Evolutionary conservation across 352 stramenopile species (phyloP), one percentile per base, ranked within the genome.

Genomic region (Pilasporangium apinafurcum): DNA sequence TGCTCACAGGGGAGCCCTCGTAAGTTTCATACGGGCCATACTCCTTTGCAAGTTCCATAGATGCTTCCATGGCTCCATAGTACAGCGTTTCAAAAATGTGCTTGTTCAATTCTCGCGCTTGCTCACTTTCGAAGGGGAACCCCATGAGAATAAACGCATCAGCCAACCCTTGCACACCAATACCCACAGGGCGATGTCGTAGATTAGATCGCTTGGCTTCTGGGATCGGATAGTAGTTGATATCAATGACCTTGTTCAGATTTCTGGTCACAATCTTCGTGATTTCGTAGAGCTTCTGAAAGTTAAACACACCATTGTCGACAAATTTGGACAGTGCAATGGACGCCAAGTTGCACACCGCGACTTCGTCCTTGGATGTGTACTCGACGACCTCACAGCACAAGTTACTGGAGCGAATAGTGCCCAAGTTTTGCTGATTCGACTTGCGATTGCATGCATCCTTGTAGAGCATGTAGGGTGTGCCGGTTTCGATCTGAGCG

Each of bases 51-150:
- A 99, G 68, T 59, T 99, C 91, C 62, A 95, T 96, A 27, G 95
- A 99, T 13, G 96, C 93, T 56, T 96, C 90, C 64, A 97, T 91
- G 9, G 96, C 86, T 26, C 83, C 95, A 59, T 92, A 99, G 81
- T 99, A 99, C 34, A 99, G 98, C n/a, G 96, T 98, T 71, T 99
- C 97, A 63, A 99, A 99, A 63, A 99, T 99, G 47, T 99, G 85
- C 59, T 93, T 96, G 82, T 99, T 99, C 14, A 99, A 68, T 44
- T 97, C 51, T 5, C 73, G 61, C 13, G 96, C 96, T 48, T 89
- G 48, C 10, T 76, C 48, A 33, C 84, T 98, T 56, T 99, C 96
- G 60, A 98, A 99, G 36, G 97, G 83, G 51, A 92, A 85, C 53
- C 96, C 83, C 75, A 99, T 95, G 56, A 97, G 87, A 53, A 97